phyloP scores from a whole-genome alignment of 139 green algal species.

The Penium margaritaceum region DNA sequence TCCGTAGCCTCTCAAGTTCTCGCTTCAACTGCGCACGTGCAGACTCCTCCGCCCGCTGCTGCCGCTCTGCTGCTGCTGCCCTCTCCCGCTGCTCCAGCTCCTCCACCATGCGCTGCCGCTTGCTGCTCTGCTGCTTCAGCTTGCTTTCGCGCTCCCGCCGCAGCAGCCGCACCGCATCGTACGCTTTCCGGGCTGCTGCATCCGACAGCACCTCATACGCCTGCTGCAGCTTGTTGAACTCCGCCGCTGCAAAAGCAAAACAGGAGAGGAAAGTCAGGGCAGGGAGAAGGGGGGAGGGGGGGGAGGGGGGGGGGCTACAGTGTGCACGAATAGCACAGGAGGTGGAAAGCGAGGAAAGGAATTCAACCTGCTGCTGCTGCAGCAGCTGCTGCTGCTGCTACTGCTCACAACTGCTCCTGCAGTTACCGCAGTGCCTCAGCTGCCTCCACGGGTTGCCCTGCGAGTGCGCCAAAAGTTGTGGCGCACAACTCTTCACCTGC shows the following conservation, averaged over 20 bases:
- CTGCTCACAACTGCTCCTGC: no score
- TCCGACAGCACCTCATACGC: conserved; percentile 76
- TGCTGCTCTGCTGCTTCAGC: conserved; percentile 53
- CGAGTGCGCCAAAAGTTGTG: no score
- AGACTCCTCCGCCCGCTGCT: conserved; percentile 7
- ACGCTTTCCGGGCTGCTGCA: conserved; percentile 55
- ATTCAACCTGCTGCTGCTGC: no score
- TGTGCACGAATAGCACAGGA: no score
- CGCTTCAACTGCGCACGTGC: background rate
- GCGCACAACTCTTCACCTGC: no score
- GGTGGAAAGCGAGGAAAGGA: no score
- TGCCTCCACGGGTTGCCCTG: no score
- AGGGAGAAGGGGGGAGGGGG: background rate
- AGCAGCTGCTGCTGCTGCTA: no score
- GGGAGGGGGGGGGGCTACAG: background rate
- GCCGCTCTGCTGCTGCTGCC: conserved; percentile 4
- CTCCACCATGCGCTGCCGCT: conserved; percentile 67
- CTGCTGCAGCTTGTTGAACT: conserved; percentile 74
- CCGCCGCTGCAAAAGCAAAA: conserved; percentile 45
- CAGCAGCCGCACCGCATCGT: conserved; percentile 52
- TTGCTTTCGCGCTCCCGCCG: conserved; percentile 16
- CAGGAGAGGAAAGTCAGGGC: background rate
- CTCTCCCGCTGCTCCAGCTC: conserved; percentile 67
- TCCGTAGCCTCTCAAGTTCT: conserved; percentile 18
- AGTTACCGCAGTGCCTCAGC: no score